Evolutionary conservation across 2,329 filamentous ascomycete genomes (phyloP), one percentile per base, ranked within the genome.

Genomic region (Pseudocercospora crystallina): DNA sequence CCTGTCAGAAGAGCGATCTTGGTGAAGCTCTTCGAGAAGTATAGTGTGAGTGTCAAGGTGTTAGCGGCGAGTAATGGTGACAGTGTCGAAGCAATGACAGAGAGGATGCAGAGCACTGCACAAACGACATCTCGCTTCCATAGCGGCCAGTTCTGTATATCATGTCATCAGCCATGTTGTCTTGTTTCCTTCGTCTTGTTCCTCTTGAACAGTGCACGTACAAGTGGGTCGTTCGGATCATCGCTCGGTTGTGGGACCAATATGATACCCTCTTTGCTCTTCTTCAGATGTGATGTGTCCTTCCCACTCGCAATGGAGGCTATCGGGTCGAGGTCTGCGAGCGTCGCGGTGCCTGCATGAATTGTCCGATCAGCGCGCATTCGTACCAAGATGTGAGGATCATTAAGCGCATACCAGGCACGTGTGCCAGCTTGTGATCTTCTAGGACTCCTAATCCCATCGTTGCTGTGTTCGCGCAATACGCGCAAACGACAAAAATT

Each of bases 171-270:
- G 15, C 9, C 13, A 33, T 29, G 12, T 43, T 30, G 31, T 38
- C 39, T 52, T 43, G n/a, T 51, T 8, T 49, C 33, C 12, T 31
- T 42, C 35, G 26, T 47, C 2, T 15, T 17, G 43, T 13, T 33
- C 17, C 13, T 11, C 15, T 79, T 57, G 36, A 61, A 8, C 9
- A 13, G 20, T 26, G 8, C 14, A 29, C 72, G 53, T 78, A 85
- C 82, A 60, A 96, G 76, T 29, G 90, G 91, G 70, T 96, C 91
- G 68, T 95, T 92, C 3, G 89, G 89, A 68, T 95, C 89, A 69
- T 95, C 87, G 56, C 86, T 91, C 2, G 92, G 92, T 65, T 96
- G 92, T 5, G 92, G 92, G 5, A 95, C 86, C 30, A 96, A 81
- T 61, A 96, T 87, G 12, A 56, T 58, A 29, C 60, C 65, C 26